phyloP scores from a whole-genome alignment of 2,329 filamentous ascomycete genomes.

The Cladosporium sp. region DNA sequence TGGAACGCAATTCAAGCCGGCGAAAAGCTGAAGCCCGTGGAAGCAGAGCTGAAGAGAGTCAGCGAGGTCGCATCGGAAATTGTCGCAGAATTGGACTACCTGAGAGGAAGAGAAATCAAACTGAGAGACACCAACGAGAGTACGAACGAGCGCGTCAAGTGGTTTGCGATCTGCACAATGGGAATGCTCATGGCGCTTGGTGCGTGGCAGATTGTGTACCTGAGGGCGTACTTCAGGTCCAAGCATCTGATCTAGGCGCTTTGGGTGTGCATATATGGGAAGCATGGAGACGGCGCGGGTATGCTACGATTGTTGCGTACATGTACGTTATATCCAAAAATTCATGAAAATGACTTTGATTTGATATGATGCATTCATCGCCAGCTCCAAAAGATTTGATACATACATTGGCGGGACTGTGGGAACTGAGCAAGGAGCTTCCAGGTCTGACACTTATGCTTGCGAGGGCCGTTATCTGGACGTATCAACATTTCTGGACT shows the following conservation, averaged over 20 bases:
- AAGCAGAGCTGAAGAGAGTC: slow-evolving; percentile 88
- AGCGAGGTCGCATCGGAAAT: slow-evolving; percentile 88
- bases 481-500: no score
- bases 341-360: no score
- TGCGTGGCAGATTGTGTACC: slow-evolving; percentile 96
- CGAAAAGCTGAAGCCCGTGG: slow-evolving; percentile 94
- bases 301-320: no score
- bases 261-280: slow-evolving; percentile 1
- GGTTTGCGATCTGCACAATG: slow-evolving; percentile 94
- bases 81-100: slow-evolving; percentile 93
- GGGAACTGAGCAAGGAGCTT: no score
- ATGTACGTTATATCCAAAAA: no score
- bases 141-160: slow-evolving; percentile 97
- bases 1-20: slow-evolving; percentile 93
- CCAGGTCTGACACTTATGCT: no score
- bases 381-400: no score
- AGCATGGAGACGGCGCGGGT: no score
- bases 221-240: slow-evolving; percentile 92
- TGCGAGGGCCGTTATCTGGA: no score
- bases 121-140: slow-evolving; percentile 98
- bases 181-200: slow-evolving; percentile 84
- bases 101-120: slow-evolving; percentile 85
- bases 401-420: no score
- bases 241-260: slow-evolving; percentile 48
- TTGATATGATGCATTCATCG: no score